These are phyloP conservation scores for Gleditsia sinensis DNA, from an alignment of 306 rosid species.

Conservation along the genomic window DNA sequence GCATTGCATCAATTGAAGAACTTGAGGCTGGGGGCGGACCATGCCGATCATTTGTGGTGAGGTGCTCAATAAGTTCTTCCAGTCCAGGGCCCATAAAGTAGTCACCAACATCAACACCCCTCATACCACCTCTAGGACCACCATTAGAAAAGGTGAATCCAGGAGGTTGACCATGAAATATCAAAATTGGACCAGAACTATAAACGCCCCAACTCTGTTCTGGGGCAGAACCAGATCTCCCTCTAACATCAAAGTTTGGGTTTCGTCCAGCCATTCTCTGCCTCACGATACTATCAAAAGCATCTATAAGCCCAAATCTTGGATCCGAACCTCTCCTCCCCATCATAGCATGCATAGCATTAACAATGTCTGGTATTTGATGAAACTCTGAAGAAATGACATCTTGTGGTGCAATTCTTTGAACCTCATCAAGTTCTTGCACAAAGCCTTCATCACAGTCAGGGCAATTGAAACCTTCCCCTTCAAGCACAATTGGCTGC, in stretches of 20 bases:
- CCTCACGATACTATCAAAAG: conserved; percentile 40
- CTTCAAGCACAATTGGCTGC: conserved; percentile 37
- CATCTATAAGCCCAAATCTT: conserved; percentile 44
- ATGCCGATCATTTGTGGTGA: conserved; percentile 42
- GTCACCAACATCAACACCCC: conserved; percentile 35
- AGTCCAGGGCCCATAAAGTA: conserved; percentile 45
- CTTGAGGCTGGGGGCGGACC: conserved; percentile 66
- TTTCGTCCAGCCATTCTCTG: conserved; percentile 55
- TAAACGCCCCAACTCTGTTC: conserved; percentile 42
- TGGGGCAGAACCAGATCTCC: conserved; percentile 26
- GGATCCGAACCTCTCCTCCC: conserved; percentile 48
- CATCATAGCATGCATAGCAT: conserved; percentile 44
- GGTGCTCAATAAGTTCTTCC: conserved; percentile 56
- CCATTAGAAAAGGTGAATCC: conserved; percentile 33
- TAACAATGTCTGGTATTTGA: conserved; percentile 43
- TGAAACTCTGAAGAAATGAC: too few relatives aligned
- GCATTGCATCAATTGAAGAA: conserved; percentile 72
- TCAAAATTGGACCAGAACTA: conserved; percentile 36
- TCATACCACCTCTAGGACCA: conserved; percentile 37
- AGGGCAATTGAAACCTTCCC: conserved; percentile 51
- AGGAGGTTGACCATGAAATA: conserved; percentile 50
- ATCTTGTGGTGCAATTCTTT: too few relatives aligned
- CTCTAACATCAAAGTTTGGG: conserved; percentile 44
- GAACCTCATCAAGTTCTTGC: conserved; percentile 45
- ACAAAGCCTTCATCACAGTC: conserved; percentile 61